Conservation (phyloP, 441 rosid genomes). For the Macaranga tanarius region DNA sequence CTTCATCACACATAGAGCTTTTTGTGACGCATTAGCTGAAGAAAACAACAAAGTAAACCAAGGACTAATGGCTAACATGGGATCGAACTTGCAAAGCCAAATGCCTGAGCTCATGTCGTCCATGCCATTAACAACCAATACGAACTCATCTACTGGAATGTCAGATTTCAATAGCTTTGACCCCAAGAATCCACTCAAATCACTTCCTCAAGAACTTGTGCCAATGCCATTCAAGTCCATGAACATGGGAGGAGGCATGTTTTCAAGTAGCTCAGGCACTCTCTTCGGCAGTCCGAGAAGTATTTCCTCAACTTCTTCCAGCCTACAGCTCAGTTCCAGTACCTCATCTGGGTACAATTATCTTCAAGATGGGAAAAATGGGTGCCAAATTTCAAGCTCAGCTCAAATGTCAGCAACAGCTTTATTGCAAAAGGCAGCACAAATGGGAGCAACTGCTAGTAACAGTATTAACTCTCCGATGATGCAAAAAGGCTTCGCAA, state of each 20-base stretch:
- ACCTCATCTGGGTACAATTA: constrained; percentile 48
- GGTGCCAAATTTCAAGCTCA: constrained; percentile 28
- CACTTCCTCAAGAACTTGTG: constrained; percentile 51
- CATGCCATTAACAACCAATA: constrained; percentile 28
- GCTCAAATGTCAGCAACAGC: constrained; percentile 65
- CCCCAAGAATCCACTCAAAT: constrained; percentile 47
- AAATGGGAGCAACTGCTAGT: constrained; percentile 65
- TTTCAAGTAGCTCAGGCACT: constrained; percentile 50
- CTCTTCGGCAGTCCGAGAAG: constrained; percentile 47
- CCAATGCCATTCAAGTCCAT: constrained; percentile 58
- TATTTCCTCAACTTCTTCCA: constrained; percentile 45
- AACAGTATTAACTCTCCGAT: constrained; percentile 59
- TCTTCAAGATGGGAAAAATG: constrained; percentile 42
- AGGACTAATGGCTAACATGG: constrained; percentile 36
- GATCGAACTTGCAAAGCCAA: constrained; percentile 38
- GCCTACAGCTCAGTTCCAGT: constrained; percentile 57
- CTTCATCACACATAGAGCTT: constrained; percentile 64
- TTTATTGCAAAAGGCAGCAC: constrained; percentile 56
- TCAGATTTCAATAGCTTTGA: constrained; percentile 46
- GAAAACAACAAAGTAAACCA: constrained; percentile 69
- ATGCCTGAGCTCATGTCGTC: constrained; percentile 44
- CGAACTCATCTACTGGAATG: constrained; percentile 31
- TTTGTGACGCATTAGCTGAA: constrained; percentile 60
- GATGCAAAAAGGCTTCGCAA: constrained; percentile 62
- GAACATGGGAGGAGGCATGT: constrained; percentile 56